A percentile compares a stretch with the other conserved stretches of the same genome.
These are phyloP conservation scores for Phycomyces blakesleeanus DNA, from an alignment of 192 early-diverging fungal species.

Conservation along the genomic window DNA sequence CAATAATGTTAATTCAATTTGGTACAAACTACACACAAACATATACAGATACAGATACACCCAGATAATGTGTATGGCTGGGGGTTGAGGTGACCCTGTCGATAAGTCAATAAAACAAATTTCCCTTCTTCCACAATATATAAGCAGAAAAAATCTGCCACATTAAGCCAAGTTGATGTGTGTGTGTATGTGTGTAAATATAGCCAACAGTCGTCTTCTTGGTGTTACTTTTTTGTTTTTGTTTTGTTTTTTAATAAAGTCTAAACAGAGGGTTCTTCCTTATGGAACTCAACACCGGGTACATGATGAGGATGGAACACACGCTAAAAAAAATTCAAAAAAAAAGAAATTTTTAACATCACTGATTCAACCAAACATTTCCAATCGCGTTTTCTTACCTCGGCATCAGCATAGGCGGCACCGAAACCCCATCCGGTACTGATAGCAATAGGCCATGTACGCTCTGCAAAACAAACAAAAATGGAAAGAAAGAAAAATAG, in stretches of 20 bases:
- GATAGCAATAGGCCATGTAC: conserved; percentile 83
- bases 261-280: conserved; percentile 41
- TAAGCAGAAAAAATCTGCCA: not conserved
- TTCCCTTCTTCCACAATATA: no score
- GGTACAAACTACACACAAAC: no score
- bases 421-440: conserved; percentile 80
- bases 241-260: not conserved
- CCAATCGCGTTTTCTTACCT: conserved; percentile 30
- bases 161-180: not conserved
- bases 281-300: conserved; percentile 42
- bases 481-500: conserved; percentile 13
- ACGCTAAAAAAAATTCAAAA: conserved; percentile 30
- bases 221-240: no score
- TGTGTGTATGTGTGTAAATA: no score
- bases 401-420: conserved; percentile 76
- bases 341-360: not conserved
- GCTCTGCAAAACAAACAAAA: conserved; percentile 44
- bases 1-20: no score
- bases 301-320: conserved; percentile 51
- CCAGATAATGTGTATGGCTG: no score
- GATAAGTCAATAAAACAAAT: no score
- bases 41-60: no score
- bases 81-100: no score
- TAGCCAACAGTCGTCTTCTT: no score
- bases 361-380: not conserved